phyloP scores from a whole-genome alignment of 2,329 filamentous ascomycete species.

The Fusarium camptoceras region DNA sequence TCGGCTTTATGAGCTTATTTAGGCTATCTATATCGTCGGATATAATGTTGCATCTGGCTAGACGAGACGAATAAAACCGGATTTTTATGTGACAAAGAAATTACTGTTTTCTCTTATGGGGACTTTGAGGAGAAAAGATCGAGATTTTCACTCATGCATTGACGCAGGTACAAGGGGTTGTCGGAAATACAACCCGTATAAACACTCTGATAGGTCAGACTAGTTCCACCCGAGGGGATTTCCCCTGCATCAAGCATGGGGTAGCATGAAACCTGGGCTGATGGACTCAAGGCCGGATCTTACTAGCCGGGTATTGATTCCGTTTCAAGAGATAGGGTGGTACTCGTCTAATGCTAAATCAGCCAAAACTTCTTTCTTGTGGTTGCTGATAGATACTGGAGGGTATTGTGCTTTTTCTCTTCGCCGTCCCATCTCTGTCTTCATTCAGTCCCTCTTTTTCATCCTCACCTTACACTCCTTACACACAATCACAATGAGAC shows the following conservation, averaged over 20 bases:
- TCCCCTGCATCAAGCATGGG: constrained; percentile 22
- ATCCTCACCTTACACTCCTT: neutral
- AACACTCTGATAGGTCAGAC: neutral
- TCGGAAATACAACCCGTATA: constrained; percentile 1
- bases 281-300: constrained; percentile 5
- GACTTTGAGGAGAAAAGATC: constrained; percentile 1
- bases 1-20: constrained; percentile 10
- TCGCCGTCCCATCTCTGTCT: neutral
- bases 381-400: neutral
- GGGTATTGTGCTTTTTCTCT: constrained; percentile 4
- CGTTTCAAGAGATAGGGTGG: constrained; percentile 15
- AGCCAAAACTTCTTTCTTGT: too few species aligned
- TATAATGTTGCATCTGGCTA: constrained; percentile 5
- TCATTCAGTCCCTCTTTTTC: neutral
- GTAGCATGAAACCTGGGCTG: constrained; percentile 15
- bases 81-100: constrained; percentile 9
- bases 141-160: constrained; percentile 26
- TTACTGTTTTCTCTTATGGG: constrained; percentile 1
- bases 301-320: neutral
- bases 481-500: constrained; percentile 4
- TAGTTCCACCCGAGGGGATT: constrained; percentile 1
- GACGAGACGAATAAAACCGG: constrained; percentile 5
- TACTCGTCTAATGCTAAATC: neutral
- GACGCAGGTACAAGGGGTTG: constrained; percentile 10
- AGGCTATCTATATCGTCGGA: constrained; percentile 1